Base-by-base conservation (phyloP, 352 stramenopile species). In the Phytophthora kernoviae region DNA sequence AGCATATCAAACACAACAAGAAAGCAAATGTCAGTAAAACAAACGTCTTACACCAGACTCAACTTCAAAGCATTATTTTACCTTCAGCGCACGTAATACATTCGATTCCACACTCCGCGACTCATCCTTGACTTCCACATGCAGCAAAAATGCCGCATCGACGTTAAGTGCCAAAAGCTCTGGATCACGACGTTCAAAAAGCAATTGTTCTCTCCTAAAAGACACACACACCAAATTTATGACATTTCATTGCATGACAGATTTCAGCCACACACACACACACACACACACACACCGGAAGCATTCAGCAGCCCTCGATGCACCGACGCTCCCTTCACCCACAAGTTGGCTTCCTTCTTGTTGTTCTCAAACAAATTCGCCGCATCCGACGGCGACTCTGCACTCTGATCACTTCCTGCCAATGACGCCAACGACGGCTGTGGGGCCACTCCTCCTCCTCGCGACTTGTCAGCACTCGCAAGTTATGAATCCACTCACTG, bases 161-260 rank as follows among this genome's bases (percentile, higher is more conserved):
- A 90, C 18, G 84, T 89, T 56, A 96, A 80, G 58, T 96, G 87
- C 88, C 88, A 96, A 58, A 96, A 94, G 68, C 86, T 96, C 69
- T 96, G 88, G 54, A 96, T 93, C 27, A 96, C 75, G 4, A 96
- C 88, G 54, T 96, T 96, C 61, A 96, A 69, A 55, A 96, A 96
- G 68, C 88, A 96, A 61, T 91, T 96, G 60, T 96, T 96, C 60
- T 96, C 87, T 54, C 88, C 88, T 30, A 30, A 3, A n/a, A 30
- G 24, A 7, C 24, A 30, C 72, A 68, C 3, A 41, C 3, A 3
- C 34, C 11, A 41, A 41, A 4, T 10, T 41, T 18, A 41, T 5
- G 3, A 30, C 24, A 30, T 6, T 30, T 3, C 6, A 30, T 30
- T 6, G 6, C 24, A 6, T 30, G 24, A 6, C 24, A 30, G 3